Conservation (phyloP, 352 stramenopile genomes). For the Achlya hypogyna region DNA sequence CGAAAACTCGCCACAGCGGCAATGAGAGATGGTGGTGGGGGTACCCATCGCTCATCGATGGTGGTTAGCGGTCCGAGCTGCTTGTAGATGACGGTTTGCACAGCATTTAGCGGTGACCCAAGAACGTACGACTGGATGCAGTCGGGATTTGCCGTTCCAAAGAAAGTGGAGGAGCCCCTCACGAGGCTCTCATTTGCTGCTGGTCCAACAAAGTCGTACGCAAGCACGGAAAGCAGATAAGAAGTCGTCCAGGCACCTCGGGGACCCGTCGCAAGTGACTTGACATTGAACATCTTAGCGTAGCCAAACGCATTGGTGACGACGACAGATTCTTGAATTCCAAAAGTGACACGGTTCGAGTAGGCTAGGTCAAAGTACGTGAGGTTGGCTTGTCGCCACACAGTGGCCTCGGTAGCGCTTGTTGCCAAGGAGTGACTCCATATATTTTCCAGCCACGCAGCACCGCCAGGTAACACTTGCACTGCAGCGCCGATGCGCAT, state of each 20-base stretch:
- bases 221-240: not conserved
- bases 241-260: not conserved
- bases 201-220: not conserved
- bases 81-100: not conserved
- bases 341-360: not conserved
- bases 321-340: conserved; percentile 2
- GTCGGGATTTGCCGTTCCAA: not conserved
- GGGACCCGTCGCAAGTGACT: not conserved
- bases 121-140: not conserved
- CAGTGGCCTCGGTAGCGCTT: not conserved
- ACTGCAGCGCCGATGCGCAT: not conserved
- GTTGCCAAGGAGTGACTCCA: not conserved
- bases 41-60: not conserved
- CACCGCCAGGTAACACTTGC: not conserved
- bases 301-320: conserved; percentile 4
- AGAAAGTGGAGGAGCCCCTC: not conserved
- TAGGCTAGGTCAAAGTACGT: conserved; percentile 3
- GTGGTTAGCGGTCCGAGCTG: not conserved
- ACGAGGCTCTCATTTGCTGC: not conserved
- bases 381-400: not conserved
- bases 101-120: not conserved
- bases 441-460: conserved; percentile 1
- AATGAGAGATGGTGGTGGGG: not conserved
- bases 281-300: not conserved
- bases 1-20: not conserved